Evolutionary conservation across 371 early-diverging fungal genomes (phyloP).

Genomic region (Quaeritorhiza haematococci): DNA sequence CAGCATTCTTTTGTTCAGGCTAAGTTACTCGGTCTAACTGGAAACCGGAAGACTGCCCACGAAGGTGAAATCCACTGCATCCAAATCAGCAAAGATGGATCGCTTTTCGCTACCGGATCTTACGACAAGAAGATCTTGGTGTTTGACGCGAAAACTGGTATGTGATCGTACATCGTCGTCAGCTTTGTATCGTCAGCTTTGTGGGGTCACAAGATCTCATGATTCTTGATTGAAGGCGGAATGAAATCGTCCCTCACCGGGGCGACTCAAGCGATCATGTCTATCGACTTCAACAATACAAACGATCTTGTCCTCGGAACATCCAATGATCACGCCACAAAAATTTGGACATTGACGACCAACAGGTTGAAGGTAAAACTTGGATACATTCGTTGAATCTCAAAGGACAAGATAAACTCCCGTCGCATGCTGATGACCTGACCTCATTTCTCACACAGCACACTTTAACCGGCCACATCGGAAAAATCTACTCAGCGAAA

Average conservation of each 20-base stretch:
- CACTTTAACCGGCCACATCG: conserved; percentile 92
- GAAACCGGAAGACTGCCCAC: conserved; percentile 36
- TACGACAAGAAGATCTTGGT: conserved; percentile 82
- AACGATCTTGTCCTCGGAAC: conserved; percentile 78
- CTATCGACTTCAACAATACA: conserved; percentile 70
- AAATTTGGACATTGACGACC: conserved; percentile 79
- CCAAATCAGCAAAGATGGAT: conserved; percentile 66
- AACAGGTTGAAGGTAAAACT: conserved; percentile 48
- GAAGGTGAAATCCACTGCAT: conserved; percentile 81
- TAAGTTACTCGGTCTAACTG: conserved; percentile 1
- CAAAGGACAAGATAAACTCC: too few species aligned
- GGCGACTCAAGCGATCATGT: conserved; percentile 77
- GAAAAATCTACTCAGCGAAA: conserved; percentile 83
- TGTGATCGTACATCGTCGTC: neutral
- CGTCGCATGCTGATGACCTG: too few species aligned
- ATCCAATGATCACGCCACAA: conserved; percentile 84
- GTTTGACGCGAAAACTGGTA: conserved; percentile 73
- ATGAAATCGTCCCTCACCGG: conserved; percentile 64
- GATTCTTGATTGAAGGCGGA: conserved; percentile 20
- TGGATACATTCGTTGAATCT: neutral
- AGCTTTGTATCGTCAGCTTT: neutral
- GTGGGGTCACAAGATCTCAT: neutral
- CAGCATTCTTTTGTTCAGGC: too few species aligned
- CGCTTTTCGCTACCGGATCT: conserved; percentile 79
- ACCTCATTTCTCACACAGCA: conserved; percentile 48